Evolutionary conservation across 371 early-diverging fungal genomes (phyloP), one percentile per base, ranked within the genome.

Genomic region (Chytridiales sp.): DNA sequence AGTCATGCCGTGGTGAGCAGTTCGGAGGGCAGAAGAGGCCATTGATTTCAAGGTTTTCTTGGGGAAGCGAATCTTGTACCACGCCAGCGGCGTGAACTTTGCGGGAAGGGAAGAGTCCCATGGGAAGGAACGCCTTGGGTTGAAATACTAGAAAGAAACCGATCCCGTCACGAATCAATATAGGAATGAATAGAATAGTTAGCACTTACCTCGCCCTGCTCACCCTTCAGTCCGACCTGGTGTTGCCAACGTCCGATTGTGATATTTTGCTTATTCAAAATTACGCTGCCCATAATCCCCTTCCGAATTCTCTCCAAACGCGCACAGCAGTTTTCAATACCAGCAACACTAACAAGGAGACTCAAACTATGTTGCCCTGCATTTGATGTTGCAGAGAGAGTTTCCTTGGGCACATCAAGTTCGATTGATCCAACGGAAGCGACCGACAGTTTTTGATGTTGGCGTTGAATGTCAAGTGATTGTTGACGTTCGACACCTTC

Each of bases 241-340:
- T 72, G 67, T 1, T 17, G 32, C 81, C 81, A 80, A n/a, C 32
- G 41, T 21, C 66, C 67, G 15, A 49, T 32, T 21, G 77, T 72
- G 4, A 80, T 59, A 44, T 80, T 73, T 6, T 29, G 42, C 24
- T 64, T 64, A 47, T 73, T 67, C 22, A 80, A 40, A 9, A 36
- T 39, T 17, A 80, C 71, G 2, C 38, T 17, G 22, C 75, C 77
- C 13, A 66, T 48, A 17, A 80, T 56, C 0, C 81, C 81, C 35
- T 75, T 72, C 15, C 24, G n/a, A 31, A 72, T 55, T 9, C 47
- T 59, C 67, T 77, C 78, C 65, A 71, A 46, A 44, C 66, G 46
- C 2, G 30, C 54, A 24, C 66, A 62, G 53, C 61, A 73, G 61
- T 78, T 73, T 47, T 62, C 56, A 48, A 76, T 36, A 1, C 81